Conservation (phyloP, 1,139 yeast genomes). For the Hyphopichia wangnamkhiaoensis region DNA sequence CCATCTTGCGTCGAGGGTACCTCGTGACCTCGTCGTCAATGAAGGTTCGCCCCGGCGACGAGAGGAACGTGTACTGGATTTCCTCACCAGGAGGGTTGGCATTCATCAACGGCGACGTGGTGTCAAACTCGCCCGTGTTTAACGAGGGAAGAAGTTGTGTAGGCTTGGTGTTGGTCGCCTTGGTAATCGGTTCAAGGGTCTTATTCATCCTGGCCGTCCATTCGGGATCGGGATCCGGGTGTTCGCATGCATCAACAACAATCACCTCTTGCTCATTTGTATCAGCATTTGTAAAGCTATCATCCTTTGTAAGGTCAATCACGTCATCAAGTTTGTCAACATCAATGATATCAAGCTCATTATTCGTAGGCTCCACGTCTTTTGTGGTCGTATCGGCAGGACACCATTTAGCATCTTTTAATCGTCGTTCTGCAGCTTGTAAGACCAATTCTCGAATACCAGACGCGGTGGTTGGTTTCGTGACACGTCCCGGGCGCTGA, state of each 20-base stretch:
- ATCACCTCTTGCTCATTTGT: constrained; percentile 17
- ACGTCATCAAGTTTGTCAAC: constrained; percentile 10
- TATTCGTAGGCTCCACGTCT: constrained; percentile 31
- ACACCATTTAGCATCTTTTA: constrained; percentile 61
- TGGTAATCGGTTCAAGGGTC: not conserved
- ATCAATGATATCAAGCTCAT: constrained; percentile 33
- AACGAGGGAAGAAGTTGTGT: constrained; percentile 18
- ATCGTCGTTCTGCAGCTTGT: constrained; percentile 69
- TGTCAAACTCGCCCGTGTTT: constrained; percentile 12
- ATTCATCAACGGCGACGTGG: too few relatives aligned
- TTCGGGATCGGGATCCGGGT: too few relatives aligned
- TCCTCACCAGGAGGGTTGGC: too few relatives aligned
- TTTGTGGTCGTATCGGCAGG: constrained; percentile 16
- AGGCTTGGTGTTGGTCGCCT: constrained; percentile 6
- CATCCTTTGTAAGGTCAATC: constrained; percentile 2
- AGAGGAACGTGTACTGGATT: constrained; percentile 21
- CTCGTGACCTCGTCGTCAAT: constrained; percentile 17
- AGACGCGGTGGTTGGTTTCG: constrained; percentile 14
- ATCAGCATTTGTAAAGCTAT: constrained; percentile 6
- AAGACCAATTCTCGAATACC: constrained; percentile 52
- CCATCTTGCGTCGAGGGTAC: constrained; percentile 27
- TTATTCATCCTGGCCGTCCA: too few relatives aligned
- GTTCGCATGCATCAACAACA: constrained; percentile 27
- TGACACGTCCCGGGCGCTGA: constrained; percentile 5
- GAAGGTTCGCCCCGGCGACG: constrained; percentile 24